Percentiles rank a stretch among this genome's conserved stretches.
These are phyloP conservation scores for Loxodes magnus DNA, from an alignment of 73 alveolate genomes.

Conservation along the genomic window DNA sequence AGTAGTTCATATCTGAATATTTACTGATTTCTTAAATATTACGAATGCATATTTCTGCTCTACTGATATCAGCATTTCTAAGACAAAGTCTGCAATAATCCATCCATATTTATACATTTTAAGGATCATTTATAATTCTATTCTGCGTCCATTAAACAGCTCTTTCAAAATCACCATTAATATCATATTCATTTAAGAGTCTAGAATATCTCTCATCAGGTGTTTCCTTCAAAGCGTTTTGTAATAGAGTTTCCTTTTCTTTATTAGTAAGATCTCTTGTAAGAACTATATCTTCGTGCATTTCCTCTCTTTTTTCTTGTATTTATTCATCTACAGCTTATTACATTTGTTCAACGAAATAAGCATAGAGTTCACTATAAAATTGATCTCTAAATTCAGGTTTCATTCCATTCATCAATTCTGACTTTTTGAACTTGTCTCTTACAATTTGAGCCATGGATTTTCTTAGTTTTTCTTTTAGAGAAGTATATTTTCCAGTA, in stretches of 20 bases:
- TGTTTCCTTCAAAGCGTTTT: slow-evolving; percentile 57
- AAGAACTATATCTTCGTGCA: slow-evolving; percentile 79
- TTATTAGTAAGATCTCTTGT: slow-evolving; percentile 47
- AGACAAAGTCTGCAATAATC: slow-evolving; percentile 47
- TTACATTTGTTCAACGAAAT: slow-evolving; percentile 76
- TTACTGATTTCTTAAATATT: slow-evolving; percentile 34
- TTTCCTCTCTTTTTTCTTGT: slow-evolving; percentile 62
- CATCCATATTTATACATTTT: slow-evolving; percentile 48
- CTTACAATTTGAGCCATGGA: slow-evolving; percentile 86
- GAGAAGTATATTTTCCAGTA: slow-evolving; percentile 82
- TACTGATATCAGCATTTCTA: slow-evolving; percentile 47
- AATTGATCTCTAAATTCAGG: slow-evolving; percentile 81
- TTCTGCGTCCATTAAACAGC: slow-evolving; percentile 65
- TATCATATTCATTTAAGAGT: slow-evolving; percentile 84
- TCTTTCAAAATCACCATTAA: slow-evolving; percentile 44
- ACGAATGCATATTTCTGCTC: slow-evolving; percentile 60
- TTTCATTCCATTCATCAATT: slow-evolving; percentile 80
- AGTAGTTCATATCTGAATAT: slow-evolving; percentile 25
- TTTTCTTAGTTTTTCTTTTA: slow-evolving; percentile 90
- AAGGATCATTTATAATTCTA: slow-evolving; percentile 49
- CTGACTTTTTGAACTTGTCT: slow-evolving; percentile 80
- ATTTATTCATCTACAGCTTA: slow-evolving; percentile 57
- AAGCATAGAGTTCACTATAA: slow-evolving; percentile 82
- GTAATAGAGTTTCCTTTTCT: slow-evolving; percentile 70
- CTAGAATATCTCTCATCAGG: slow-evolving; percentile 66